Percentiles rank a stretch among this genome's conserved stretches.
These are phyloP conservation scores for Monosporozyma aerobia DNA, from an alignment of 805 yeast species.

Conservation along the genomic window DNA sequence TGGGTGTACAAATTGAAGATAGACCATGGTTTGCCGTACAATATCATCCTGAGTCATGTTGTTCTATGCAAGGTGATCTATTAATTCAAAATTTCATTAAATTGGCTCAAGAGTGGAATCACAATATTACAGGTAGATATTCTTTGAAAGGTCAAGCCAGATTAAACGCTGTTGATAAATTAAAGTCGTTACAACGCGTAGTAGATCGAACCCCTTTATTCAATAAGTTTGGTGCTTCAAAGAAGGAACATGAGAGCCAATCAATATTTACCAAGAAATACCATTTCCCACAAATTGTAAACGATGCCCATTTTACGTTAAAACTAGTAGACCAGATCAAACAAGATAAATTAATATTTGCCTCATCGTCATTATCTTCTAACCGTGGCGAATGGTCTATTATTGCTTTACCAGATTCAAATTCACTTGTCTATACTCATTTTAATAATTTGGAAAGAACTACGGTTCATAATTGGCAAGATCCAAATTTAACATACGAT, in stretches of 20 bases:
- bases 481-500: conserved; percentile 8
- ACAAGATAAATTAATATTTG: conserved; percentile 42
- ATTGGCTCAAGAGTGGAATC: conserved; percentile 20
- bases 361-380: conserved; percentile 47
- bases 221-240: conserved; percentile 1
- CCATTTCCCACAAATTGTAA: conserved; percentile 3
- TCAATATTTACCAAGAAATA: not conserved
- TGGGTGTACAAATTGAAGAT: conserved; percentile 64
- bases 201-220: conserved; percentile 23
- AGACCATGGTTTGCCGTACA: conserved; percentile 88
- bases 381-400: conserved; percentile 71
- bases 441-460: conserved; percentile 40
- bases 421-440: conserved; percentile 45
- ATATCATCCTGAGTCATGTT: conserved; percentile 93
- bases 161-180: not conserved
- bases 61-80: conserved; percentile 57
- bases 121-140: not conserved
- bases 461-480: conserved; percentile 24
- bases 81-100: conserved; percentile 50
- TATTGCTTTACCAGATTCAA: conserved; percentile 55
- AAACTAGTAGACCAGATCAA: conserved; percentile 44
- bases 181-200: conserved; percentile 10
- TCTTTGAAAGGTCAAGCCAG: not conserved
- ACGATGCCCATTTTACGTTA: conserved; percentile 28
- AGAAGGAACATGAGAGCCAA: not conserved